Conservation (phyloP, 805 yeast genomes). For the Barnettozyma pratensis region DNA sequence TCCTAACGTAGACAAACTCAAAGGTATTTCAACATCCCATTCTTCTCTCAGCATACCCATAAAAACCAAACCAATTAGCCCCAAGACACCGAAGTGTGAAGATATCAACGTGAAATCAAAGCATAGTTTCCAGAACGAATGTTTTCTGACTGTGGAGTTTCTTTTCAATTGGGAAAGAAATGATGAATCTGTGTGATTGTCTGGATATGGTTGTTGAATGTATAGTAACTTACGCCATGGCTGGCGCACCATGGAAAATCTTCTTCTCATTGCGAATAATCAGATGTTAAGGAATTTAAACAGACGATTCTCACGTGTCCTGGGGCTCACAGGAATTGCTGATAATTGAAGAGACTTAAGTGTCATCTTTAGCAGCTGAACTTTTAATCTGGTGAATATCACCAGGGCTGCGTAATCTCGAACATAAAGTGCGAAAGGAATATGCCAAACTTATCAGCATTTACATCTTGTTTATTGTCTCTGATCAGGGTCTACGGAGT, state of each 20-base stretch:
- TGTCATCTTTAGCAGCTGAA: too few species aligned
- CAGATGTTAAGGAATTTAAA: too few species aligned
- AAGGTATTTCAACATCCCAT: constrained; percentile 47
- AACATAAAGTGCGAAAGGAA: too few species aligned
- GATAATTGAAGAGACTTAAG: background rate
- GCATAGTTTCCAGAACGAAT: constrained; percentile 59
- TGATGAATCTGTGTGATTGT: constrained; percentile 79
- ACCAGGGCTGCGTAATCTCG: too few species aligned
- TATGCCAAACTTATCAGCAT: too few species aligned
- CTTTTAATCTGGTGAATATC: too few species aligned
- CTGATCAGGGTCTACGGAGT: too few species aligned
- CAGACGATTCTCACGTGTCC: too few species aligned
- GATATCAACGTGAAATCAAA: constrained; percentile 67
- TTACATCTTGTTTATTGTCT: too few species aligned
- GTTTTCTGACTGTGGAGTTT: constrained; percentile 66
- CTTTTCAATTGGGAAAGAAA: constrained; percentile 77
- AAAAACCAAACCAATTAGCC: constrained; percentile 65
- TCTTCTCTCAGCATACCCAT: constrained; percentile 45
- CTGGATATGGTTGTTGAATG: constrained; percentile 82
- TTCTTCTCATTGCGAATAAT: background rate
- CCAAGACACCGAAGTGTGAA: constrained; percentile 58
- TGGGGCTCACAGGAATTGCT: too few species aligned
- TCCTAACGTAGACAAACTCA: constrained; percentile 16
- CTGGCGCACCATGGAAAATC: constrained; percentile 7
- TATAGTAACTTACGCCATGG: constrained; percentile 86